Evolutionary conservation across 1,284 basidiomycete genomes (phyloP), one percentile per base, ranked within the genome.

Genomic region (Agroathelia rolfsii): DNA sequence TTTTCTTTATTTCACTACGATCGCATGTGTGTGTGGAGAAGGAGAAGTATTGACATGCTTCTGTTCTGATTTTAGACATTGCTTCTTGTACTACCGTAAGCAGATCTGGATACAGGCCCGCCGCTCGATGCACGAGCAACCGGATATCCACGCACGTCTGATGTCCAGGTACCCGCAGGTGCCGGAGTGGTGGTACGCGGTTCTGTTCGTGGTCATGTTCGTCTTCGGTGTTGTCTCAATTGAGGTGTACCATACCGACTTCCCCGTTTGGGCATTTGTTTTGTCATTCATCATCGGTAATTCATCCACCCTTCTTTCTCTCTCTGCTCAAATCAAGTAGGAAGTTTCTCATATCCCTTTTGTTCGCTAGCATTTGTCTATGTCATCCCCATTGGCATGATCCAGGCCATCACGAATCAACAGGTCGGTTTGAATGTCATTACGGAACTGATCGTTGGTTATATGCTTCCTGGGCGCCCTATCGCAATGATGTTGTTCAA

Each of bases 101-200:
- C 65, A 73, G 35, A 75, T 87, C 34, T 71, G 68, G 62, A 50
- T 49, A 5, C 66, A 68, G 32, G 59, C 66, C 1, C 51, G 78
- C 13, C 58, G 66, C 19, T 62, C 69, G 17, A 50, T 73, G 35
- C 48, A 62, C 14, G 77, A 82, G 43, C 72, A 78, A 43, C 75
- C 79, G 10, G 83, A 88, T 48, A 69, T 88, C 20, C 83, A 88
- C 46, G 64, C 68, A 4, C 58, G 67, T 24, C 61, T 87, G 20
- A 89, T 88, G 85, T 58, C 68, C 9, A 58, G 62, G 34, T 88
- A 88, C 51, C 64, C 55, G 1, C 69, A 73, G 42, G 79, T 85
- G 0, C 82, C 83, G 0, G 69, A 80, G 36, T 86, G 79, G 80
- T 82, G 75, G 64, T 69, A 68, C 37, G 62, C 65, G 3, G 64